Conservation (phyloP, 192 early-diverging fungal species). For the Gaertneriomyces semiglobifer region DNA sequence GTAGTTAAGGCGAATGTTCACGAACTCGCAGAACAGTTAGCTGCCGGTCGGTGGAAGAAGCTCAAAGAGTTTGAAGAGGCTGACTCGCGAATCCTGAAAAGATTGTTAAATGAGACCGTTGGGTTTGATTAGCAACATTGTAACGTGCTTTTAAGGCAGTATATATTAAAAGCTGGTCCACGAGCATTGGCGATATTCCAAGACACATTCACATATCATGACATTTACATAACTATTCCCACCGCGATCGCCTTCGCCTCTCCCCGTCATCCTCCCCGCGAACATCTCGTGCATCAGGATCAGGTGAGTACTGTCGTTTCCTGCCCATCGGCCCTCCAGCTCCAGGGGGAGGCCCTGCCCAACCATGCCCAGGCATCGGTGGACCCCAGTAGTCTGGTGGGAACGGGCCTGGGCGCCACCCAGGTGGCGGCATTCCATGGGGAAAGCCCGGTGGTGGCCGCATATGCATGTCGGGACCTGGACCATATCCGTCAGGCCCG, state of each 20-base stretch:
- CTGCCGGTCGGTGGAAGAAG: not conserved
- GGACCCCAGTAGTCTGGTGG: constrained; percentile 19
- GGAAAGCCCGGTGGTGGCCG: constrained; percentile 5
- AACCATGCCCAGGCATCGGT: not conserved
- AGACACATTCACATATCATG: too few relatives aligned
- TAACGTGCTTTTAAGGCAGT: not conserved
- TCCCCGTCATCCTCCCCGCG: not conserved
- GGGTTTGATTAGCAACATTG: constrained; percentile 5
- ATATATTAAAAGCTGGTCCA: not conserved
- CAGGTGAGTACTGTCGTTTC: constrained; percentile 2
- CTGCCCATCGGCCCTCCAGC: constrained; percentile 6
- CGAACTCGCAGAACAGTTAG: constrained; percentile 7
- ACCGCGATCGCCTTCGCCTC: constrained; percentile 1
- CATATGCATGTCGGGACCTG: not conserved
- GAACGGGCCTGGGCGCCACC: not conserved
- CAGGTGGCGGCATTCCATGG: constrained; percentile 2
- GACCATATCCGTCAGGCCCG: constrained; percentile 3
- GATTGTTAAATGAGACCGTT: constrained; percentile 14
- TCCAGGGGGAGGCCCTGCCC: not conserved
- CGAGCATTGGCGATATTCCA: too few relatives aligned
- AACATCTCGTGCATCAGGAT: not conserved
- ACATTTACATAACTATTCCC: not conserved
- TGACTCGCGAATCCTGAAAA: constrained; percentile 3
- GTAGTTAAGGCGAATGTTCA: constrained; percentile 39
- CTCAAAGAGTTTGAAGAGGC: constrained; percentile 7